phyloP scores from a whole-genome alignment of 495 filamentous ascomycete species.

The Darksidea phi region DNA sequence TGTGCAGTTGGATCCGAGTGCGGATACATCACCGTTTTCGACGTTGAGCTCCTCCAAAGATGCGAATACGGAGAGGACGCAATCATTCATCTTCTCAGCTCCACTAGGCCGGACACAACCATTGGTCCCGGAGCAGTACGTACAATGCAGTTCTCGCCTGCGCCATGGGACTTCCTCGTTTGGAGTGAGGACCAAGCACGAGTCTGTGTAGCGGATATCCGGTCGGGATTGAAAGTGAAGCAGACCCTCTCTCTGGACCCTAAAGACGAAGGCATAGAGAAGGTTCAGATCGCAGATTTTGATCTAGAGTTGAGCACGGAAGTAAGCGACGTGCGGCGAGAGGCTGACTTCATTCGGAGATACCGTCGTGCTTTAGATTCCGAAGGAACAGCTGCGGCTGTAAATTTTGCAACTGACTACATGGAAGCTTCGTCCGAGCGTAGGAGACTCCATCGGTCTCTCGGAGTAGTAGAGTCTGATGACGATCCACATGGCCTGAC shows the following conservation, averaged over 20 bases:
- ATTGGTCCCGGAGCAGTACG: slow-evolving; percentile 72
- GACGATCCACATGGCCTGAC: slow-evolving; percentile 54
- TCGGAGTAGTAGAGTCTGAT: slow-evolving; percentile 35
- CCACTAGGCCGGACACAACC: slow-evolving; percentile 42
- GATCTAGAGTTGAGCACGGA: slow-evolving; percentile 46
- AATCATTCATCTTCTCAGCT: slow-evolving; percentile 46
- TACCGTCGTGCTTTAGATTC: slow-evolving; percentile 44
- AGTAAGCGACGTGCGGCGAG: slow-evolving; percentile 37
- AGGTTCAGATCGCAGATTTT: slow-evolving; percentile 39
- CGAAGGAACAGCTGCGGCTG: slow-evolving; percentile 40
- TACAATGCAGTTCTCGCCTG: slow-evolving; percentile 86
- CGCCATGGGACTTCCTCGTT: slow-evolving; percentile 84
- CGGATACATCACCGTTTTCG: slow-evolving; percentile 67
- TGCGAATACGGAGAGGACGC: slow-evolving; percentile 47
- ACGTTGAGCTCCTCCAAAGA: slow-evolving; percentile 53
- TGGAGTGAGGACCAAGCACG: slow-evolving; percentile 89
- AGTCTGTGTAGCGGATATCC: slow-evolving; percentile 79
- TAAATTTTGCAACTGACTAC: slow-evolving; percentile 46
- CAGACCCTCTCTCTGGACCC: slow-evolving; percentile 69
- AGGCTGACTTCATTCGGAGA: slow-evolving; percentile 43
- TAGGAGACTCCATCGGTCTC: slow-evolving; percentile 35
- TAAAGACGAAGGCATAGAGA: slow-evolving; percentile 52
- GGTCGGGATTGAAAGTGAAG: slow-evolving; percentile 69
- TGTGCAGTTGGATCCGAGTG: slow-evolving; percentile 72
- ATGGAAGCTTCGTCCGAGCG: slow-evolving; percentile 43